Evolutionary conservation across 2,329 filamentous ascomycete genomes (phyloP), one percentile per base, ranked within the genome.

Genomic region (Aphanocladium album): DNA sequence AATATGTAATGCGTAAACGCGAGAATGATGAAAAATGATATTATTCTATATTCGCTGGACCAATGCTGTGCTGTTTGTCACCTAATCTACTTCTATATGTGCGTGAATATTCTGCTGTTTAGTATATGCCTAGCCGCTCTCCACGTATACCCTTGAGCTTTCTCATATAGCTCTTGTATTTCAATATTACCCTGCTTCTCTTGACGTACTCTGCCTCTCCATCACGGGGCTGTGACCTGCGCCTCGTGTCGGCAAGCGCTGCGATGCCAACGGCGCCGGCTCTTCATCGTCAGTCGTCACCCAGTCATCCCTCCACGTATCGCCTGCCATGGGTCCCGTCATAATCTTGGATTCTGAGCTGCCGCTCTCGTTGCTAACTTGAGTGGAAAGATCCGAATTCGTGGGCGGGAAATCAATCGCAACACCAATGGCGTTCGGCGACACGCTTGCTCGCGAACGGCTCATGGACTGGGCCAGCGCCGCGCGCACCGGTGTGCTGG

Each of bases 281-380:
- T 54, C 68, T 65, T 70, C 72, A 73, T 55, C 71, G 7, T 23
- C 23, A 5, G 46, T 43, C 3, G 16, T 7, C 17, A 19, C 25
- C 47, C 73, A 74, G 56, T 73, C 74, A 33, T 69, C 69, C 6
- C 69, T 64, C 17, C 59, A 61, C 12, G 54, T 59, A 19, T 55
- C 59, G 17, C 60, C 51, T 12, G 33, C 33, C 37, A 51, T 60
- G 46, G 45, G 65, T 62, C 19, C 47, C 37, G 56, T 51, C 46
- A 52, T 59, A 9, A 59, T 52, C 41, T 53, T 60, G 11, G 50
- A 60, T 21, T 53, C 57, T 17, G 50, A 53, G 49, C 39, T 47
- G 27, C 49, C 57, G 17, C 50, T 53, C 33, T 46, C 35, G 16
- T 47, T 60, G 41, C 49, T 47, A 47, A 30, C 50, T 53, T 60